A percentile compares a stretch with the other conserved stretches of the same genome.
Evolutionary conservation across 257 asterid species (phyloP).

Genomic region (Plantago elongata): DNA sequence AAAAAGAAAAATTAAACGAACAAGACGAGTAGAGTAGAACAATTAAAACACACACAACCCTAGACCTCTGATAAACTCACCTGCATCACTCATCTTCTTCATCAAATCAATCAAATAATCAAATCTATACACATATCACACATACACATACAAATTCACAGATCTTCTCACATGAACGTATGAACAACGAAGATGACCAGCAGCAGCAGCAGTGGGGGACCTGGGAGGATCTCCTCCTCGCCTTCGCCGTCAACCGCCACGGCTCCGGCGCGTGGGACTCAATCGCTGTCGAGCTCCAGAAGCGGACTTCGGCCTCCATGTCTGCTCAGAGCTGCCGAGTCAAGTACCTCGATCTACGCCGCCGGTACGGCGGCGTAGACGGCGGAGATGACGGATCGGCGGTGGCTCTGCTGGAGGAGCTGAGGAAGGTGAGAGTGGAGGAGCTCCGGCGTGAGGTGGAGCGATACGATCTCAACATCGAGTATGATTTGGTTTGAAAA

Average conservation of each 20-base stretch:
- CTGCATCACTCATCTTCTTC: too few relatives aligned
- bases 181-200: conserved; percentile 18
- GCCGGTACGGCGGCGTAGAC: conserved; percentile 32
- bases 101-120: too few relatives aligned
- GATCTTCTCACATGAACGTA: too few relatives aligned
- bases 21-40: too few relatives aligned
- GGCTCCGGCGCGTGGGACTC: conserved; percentile 69
- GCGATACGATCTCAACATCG: conserved; percentile 85
- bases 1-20: too few relatives aligned
- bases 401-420: conserved; percentile 57
- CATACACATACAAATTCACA: too few relatives aligned
- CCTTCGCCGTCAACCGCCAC: conserved; percentile 82
- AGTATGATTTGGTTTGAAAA: conserved; percentile 33
- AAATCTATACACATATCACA: too few relatives aligned
- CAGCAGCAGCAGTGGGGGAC: conserved; percentile 57
- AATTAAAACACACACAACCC: too few relatives aligned
- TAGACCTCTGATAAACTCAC: too few relatives aligned
- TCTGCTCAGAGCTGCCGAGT: conserved; percentile 42
- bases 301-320: conserved; percentile 35
- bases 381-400: conserved; percentile 37
- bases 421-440: conserved; percentile 64
- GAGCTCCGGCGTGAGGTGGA: conserved; percentile 74
- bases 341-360: conserved; percentile 50
- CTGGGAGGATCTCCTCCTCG: conserved; percentile 75
- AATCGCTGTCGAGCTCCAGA: conserved; percentile 61